Conservation (phyloP, 2,329 filamentous ascomycete genomes). For the Botryotinia convoluta region DNA sequence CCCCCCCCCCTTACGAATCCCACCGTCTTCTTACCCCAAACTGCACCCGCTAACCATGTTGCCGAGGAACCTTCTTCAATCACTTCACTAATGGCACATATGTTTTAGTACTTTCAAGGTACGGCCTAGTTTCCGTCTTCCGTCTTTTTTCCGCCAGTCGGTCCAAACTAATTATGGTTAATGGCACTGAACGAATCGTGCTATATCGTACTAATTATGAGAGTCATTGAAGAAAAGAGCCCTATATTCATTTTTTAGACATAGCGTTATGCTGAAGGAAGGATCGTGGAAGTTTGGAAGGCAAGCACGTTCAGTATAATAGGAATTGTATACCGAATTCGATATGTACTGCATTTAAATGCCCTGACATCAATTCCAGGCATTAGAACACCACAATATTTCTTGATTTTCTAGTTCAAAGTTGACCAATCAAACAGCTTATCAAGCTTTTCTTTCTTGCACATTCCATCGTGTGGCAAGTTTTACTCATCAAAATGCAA, state of each 20-base stretch:
- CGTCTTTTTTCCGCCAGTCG: not conserved
- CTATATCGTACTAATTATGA: not conserved
- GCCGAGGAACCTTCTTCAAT: not conserved
- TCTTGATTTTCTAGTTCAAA: not conserved
- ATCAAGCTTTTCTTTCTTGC: not conserved
- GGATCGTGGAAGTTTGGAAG: constrained; percentile 1
- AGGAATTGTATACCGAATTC: not conserved
- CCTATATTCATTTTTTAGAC: not conserved
- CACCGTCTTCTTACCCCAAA: not conserved
- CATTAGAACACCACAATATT: not conserved
- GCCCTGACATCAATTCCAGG: not conserved
- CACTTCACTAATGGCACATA: not conserved
- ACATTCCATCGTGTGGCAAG: not conserved
- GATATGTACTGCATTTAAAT: not conserved
- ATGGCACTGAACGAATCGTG: not conserved
- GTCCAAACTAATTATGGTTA: not conserved
- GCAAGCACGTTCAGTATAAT: not conserved
- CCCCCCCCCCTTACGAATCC: not conserved
- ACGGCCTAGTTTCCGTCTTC: not conserved
- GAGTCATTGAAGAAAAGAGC: not conserved
- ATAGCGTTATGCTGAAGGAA: not conserved
- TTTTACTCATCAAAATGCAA: not conserved
- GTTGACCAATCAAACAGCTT: not conserved
- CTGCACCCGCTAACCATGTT: not conserved
- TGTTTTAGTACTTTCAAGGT: not conserved